phyloP scores from a whole-genome alignment of 2,329 filamentous ascomycete genomes.

The Dothistroma pini region DNA sequence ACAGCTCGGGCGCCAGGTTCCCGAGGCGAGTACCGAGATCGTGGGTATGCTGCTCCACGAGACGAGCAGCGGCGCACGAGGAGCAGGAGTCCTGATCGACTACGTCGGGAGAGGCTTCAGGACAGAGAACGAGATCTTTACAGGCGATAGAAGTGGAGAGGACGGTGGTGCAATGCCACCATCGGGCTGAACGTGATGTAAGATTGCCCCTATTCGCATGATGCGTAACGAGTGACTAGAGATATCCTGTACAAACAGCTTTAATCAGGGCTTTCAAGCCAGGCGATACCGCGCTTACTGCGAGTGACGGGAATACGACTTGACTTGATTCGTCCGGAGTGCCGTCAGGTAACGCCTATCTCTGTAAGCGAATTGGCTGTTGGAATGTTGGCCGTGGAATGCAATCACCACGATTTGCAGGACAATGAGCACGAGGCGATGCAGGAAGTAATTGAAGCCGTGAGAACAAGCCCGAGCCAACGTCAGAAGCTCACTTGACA shows the following conservation, averaged over 20 bases:
- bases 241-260: background rate
- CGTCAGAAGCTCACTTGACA: no score
- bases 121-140: slow-evolving; percentile 38
- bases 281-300: background rate
- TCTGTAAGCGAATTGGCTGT: no score
- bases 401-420: no score
- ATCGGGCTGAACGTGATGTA: background rate
- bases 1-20: slow-evolving; percentile 11
- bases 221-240: background rate
- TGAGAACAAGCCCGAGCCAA: no score
- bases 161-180: background rate
- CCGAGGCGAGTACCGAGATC: slow-evolving; percentile 23
- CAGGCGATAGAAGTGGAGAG: slow-evolving; percentile 20
- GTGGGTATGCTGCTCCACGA: slow-evolving; percentile 20
- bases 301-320: no score
- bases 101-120: slow-evolving; percentile 33
- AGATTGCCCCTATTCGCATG: background rate
- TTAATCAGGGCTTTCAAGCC: background rate
- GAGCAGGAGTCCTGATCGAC: slow-evolving; percentile 30
- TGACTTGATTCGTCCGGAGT: no score
- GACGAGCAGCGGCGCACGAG: slow-evolving; percentile 31
- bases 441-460: no score
- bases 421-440: no score
- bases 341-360: no score
- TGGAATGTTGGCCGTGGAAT: no score